These are phyloP conservation scores for Coemansia sp. DNA, from an alignment of 192 early-diverging fungal species.

Conservation along the genomic window DNA sequence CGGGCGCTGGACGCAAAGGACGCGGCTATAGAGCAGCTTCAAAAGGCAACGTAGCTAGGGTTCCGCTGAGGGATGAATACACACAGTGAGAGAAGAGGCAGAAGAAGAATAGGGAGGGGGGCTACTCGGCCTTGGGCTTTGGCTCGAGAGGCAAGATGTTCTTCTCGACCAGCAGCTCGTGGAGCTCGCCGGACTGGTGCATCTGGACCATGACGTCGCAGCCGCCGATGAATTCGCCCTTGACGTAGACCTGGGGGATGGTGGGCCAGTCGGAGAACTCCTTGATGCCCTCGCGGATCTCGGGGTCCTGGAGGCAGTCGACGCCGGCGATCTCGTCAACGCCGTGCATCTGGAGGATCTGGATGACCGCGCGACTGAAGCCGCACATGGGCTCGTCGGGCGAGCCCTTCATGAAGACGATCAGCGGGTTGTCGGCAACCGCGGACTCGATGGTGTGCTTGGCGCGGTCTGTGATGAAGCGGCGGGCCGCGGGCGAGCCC, in stretches of 20 bases:
- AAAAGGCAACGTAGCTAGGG: background rate
- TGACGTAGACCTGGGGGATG: slow-evolving; percentile 92
- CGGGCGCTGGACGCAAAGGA: slow-evolving; percentile 35
- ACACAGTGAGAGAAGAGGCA: too few species aligned
- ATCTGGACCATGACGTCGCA: slow-evolving; percentile 89
- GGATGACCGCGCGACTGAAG: slow-evolving; percentile 88
- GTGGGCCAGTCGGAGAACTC: slow-evolving; percentile 94
- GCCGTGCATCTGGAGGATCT: slow-evolving; percentile 75
- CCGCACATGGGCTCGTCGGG: slow-evolving; percentile 90
- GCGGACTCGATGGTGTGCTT: background rate
- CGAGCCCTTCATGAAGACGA: slow-evolving; percentile 96
- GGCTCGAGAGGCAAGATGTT: background rate
- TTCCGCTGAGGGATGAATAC: background rate
- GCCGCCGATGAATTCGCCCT: slow-evolving; percentile 94
- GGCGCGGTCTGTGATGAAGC: too few species aligned
- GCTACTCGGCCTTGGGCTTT: too few species aligned
- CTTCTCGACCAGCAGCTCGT: slow-evolving; percentile 29
- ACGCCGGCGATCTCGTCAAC: slow-evolving; percentile 70
- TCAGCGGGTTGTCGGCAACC: background rate
- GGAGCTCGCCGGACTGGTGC: slow-evolving; percentile 85
- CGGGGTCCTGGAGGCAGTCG: slow-evolving; percentile 78
- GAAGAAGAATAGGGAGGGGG: too few species aligned
- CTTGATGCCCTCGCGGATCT: slow-evolving; percentile 89
- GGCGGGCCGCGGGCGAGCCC: too few species aligned
- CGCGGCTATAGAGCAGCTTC: slow-evolving; percentile 7